These are phyloP conservation scores for Abrus pulchellus DNA, from an alignment of 306 rosid species.

Conservation along the genomic window DNA sequence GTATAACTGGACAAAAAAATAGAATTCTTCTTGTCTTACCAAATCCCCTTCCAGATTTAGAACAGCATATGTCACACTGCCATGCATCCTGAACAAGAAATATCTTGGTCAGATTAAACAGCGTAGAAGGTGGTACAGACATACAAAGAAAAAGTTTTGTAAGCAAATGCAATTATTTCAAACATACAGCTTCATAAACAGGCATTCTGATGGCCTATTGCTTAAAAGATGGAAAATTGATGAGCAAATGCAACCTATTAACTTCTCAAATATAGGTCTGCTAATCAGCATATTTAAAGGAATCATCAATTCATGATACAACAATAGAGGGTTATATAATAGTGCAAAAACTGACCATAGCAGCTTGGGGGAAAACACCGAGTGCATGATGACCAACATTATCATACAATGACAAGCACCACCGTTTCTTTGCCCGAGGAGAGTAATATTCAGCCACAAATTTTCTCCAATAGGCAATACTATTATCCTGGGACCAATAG, in stretches of 20 bases:
- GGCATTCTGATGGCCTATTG: no score
- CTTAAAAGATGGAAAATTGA: no score
- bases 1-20: no score
- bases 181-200: neutral
- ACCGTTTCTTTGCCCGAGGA: constrained; percentile 95
- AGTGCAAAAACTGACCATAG: constrained; percentile 68
- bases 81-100: constrained; percentile 80
- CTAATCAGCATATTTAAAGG: neutral
- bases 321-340: constrained; percentile 18
- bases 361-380: constrained; percentile 96
- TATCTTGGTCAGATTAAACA: constrained; percentile 14
- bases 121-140: neutral
- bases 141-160: neutral
- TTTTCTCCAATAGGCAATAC: constrained; percentile 98
- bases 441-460: constrained; percentile 96
- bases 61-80: constrained; percentile 91
- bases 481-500: constrained; percentile 73
- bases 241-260: no score
- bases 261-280: neutral
- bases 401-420: constrained; percentile 93
- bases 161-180: constrained; percentile 4
- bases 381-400: constrained; percentile 92
- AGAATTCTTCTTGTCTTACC: constrained; percentile 57
- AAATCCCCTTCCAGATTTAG: constrained; percentile 96
- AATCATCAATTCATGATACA: neutral